phyloP scores from a whole-genome alignment of 257 asterid species.

The Rehmannia glutinosa region DNA sequence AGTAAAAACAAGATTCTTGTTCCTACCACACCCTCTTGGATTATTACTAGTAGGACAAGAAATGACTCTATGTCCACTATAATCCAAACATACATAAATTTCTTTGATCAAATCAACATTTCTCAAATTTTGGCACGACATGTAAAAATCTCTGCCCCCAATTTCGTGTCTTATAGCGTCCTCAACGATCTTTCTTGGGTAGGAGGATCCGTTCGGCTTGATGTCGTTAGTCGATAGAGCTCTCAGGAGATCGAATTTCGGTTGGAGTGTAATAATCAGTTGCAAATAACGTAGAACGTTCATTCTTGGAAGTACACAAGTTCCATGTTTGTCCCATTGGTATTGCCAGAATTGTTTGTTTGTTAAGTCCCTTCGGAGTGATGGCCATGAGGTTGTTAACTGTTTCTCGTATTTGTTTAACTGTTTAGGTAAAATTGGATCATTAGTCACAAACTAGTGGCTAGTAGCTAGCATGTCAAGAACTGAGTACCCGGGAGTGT shows the following conservation, averaged over 20 bases:
- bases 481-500: too few relatives aligned
- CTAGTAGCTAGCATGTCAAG: too few relatives aligned
- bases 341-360: conserved; percentile 12
- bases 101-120: neutral
- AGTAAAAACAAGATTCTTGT: neutral
- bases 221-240: neutral
- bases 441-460: neutral
- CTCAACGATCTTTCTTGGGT: neutral
- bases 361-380: neutral
- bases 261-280: neutral
- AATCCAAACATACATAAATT: neutral
- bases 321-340: conserved; percentile 15
- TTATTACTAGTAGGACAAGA: neutral
- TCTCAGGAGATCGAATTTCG: neutral
- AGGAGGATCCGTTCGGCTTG: neutral
- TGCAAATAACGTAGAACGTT: neutral
- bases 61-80: neutral
- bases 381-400: neutral
- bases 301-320: conserved; percentile 9
- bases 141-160: neutral
- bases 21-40: conserved; percentile 8
- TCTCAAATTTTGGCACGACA: neutral
- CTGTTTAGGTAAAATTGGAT: neutral
- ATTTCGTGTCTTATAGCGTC: neutral
- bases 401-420: neutral